phyloP scores from a whole-genome alignment of 495 filamentous ascomycete species.

The Letharia columbiana region DNA sequence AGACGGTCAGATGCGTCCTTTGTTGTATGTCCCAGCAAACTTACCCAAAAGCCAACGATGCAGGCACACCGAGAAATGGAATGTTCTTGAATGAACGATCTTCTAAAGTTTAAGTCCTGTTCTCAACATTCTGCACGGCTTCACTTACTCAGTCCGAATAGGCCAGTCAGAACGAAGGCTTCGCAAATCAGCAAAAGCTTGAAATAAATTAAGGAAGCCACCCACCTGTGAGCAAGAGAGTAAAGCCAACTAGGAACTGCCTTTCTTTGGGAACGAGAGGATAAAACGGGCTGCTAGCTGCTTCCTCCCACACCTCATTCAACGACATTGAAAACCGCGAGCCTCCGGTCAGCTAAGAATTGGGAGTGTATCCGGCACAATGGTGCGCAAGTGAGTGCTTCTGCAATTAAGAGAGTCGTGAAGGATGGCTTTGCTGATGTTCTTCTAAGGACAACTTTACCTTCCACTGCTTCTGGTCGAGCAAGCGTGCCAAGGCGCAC shows the following conservation, averaged over 20 bases:
- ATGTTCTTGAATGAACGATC: slow-evolving; percentile 80
- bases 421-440: neutral
- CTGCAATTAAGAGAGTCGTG: neutral
- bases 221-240: slow-evolving; percentile 60
- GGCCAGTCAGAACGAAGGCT: slow-evolving; percentile 56
- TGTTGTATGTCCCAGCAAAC: slow-evolving; percentile 20
- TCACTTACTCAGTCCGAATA: slow-evolving; percentile 75
- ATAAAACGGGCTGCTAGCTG: slow-evolving; percentile 70
- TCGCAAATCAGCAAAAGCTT: slow-evolving; percentile 24
- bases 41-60: slow-evolving; percentile 84
- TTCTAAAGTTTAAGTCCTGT: slow-evolving; percentile 30
- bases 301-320: slow-evolving; percentile 82
- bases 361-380: neutral
- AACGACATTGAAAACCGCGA: slow-evolving; percentile 48
- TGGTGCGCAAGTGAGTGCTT: slow-evolving; percentile 17
- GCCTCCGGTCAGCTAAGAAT: neutral
- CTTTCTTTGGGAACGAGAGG: slow-evolving; percentile 71
- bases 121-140: slow-evolving; percentile 1
- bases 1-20: slow-evolving; percentile 18
- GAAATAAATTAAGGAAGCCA: slow-evolving; percentile 6
- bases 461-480: neutral
- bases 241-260: slow-evolving; percentile 78
- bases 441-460: slow-evolving; percentile 14
- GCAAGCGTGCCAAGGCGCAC: slow-evolving; percentile 12
- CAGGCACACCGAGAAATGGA: slow-evolving; percentile 72